Percentiles rank a stretch among this genome's conserved stretches.
Evolutionary conservation across 345 rosid species (phyloP).

Genomic region (Melaleuca alternifolia): DNA sequence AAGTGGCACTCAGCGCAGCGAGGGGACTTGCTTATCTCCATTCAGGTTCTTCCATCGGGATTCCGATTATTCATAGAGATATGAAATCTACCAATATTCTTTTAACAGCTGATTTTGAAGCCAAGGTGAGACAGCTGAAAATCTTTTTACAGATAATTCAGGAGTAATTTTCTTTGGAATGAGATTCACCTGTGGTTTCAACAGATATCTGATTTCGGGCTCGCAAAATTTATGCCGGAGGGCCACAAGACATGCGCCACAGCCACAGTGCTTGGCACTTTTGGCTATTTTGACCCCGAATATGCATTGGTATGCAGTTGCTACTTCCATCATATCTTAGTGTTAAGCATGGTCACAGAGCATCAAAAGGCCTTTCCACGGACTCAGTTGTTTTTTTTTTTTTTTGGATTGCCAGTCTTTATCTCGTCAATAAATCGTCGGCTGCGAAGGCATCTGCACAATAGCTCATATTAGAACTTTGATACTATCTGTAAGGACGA

Average conservation of each 20-base stretch:
- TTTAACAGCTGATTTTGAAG: slow-evolving; percentile 59
- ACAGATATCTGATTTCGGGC: slow-evolving; percentile 91
- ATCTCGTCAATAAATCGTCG: background rate
- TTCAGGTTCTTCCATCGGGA: slow-evolving; percentile 70
- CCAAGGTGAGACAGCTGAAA: slow-evolving; percentile 42
- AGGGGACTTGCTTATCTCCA: slow-evolving; percentile 92
- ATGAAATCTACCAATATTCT: slow-evolving; percentile 88
- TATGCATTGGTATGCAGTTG: slow-evolving; percentile 60
- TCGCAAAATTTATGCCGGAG: slow-evolving; percentile 91
- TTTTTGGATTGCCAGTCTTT: background rate
- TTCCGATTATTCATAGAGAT: slow-evolving; percentile 88
- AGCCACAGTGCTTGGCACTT: slow-evolving; percentile 90
- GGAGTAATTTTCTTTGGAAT: background rate
- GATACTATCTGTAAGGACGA: background rate
- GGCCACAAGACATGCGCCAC: slow-evolving; percentile 72
- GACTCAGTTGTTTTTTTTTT: background rate
- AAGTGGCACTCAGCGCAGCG: slow-evolving; percentile 82
- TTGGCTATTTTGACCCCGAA: slow-evolving; percentile 95
- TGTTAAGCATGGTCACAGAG: background rate
- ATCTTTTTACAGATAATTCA: background rate
- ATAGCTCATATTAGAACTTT: background rate
- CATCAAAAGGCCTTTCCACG: background rate
- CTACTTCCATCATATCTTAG: background rate
- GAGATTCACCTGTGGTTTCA: background rate
- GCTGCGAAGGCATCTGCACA: background rate